Evolutionary conservation across 352 stramenopile species (phyloP).

Genomic region (Phytophthora hibernalis): DNA sequence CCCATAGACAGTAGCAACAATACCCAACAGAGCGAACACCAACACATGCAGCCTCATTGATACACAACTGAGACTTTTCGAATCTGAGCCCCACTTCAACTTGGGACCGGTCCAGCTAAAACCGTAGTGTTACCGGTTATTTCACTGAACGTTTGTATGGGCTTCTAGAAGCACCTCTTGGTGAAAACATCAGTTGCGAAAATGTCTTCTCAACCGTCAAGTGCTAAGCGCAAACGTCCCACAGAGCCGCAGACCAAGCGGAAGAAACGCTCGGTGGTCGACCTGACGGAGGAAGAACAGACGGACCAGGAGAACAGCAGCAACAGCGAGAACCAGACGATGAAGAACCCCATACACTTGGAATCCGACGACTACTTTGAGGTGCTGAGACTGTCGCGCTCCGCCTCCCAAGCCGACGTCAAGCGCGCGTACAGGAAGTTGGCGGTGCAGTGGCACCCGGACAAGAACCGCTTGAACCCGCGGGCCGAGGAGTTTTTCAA

Average conservation of each 20-base stretch:
- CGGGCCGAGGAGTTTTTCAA: constrained; percentile 92
- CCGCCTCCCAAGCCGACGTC: constrained; percentile 58
- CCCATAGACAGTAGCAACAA: constrained; percentile 21
- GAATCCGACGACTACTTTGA: constrained; percentile 83
- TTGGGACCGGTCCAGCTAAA: constrained; percentile 1
- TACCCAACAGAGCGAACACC: neutral
- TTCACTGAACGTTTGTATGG: constrained; percentile 12
- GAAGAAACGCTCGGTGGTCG: constrained; percentile 18
- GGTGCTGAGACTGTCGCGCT: constrained; percentile 54
- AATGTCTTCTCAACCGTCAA: constrained; percentile 23
- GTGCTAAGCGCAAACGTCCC: constrained; percentile 13
- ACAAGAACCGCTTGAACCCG: constrained; percentile 91
- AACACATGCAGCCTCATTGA: constrained; percentile 4
- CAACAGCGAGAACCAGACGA: constrained; percentile 1
- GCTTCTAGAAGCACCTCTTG: constrained; percentile 30
- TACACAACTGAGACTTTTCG: neutral
- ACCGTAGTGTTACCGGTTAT: constrained; percentile 19
- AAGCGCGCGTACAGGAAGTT: constrained; percentile 74
- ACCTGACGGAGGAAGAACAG: constrained; percentile 27
- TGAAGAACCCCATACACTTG: constrained; percentile 44
- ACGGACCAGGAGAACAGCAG: constrained; percentile 5
- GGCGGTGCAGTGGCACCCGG: constrained; percentile 92
- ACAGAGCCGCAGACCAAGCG: constrained; percentile 15
- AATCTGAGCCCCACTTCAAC: constrained; percentile 13
- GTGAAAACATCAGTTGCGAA: constrained; percentile 13